These are phyloP conservation scores for Botrytis porri DNA, from an alignment of 2,329 filamentous ascomycete genomes.

Conservation along the genomic window DNA sequence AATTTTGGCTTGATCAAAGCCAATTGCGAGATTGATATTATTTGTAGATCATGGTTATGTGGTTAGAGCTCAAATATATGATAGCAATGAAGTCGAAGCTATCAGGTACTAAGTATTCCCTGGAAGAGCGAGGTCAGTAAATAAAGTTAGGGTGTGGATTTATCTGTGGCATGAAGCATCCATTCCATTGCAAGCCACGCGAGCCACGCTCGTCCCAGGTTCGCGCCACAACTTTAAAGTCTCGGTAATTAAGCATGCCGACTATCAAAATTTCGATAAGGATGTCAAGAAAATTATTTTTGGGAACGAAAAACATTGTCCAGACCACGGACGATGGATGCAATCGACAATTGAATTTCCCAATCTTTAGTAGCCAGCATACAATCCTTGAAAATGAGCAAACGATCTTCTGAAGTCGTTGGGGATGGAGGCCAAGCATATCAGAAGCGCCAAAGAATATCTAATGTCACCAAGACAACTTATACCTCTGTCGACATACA, in stretches of 20 bases:
- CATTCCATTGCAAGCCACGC: background rate
- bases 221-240: constrained; percentile 4
- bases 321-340: constrained; percentile 7
- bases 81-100: constrained; percentile 3
- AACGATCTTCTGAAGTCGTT: constrained; percentile 33
- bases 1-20: constrained; percentile 19
- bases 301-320: constrained; percentile 3
- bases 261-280: constrained; percentile 21
- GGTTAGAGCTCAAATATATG: background rate
- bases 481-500: constrained; percentile 52
- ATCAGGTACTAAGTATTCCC: background rate
- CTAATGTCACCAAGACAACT: constrained; percentile 46
- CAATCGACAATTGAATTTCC: background rate
- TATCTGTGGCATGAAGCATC: background rate
- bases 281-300: constrained; percentile 20
- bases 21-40: background rate
- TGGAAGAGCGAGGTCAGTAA: background rate
- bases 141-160: constrained; percentile 9
- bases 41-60: constrained; percentile 27
- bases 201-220: background rate
- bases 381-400: constrained; percentile 32
- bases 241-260: constrained; percentile 9
- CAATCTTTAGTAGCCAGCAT: background rate
- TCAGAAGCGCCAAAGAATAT: constrained; percentile 39
- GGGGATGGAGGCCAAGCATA: constrained; percentile 37